A percentile compares a stretch with the other conserved stretches of the same genome.
Conservation (phyloP, 2,329 filamentous ascomycete species). For the Beauveria bassiana region DNA sequence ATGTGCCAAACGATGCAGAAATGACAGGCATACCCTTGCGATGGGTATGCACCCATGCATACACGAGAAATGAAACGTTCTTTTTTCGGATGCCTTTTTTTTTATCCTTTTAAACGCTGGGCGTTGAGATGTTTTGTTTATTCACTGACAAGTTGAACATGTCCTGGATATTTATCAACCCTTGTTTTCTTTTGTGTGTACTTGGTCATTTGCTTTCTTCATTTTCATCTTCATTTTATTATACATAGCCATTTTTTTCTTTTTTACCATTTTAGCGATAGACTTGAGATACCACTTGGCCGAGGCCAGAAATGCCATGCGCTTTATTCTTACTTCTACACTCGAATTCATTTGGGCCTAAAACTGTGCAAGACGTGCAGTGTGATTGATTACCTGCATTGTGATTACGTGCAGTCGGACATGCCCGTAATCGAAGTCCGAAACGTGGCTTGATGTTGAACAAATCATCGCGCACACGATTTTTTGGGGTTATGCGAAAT, state of each 20-base stretch:
- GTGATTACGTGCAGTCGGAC: neutral
- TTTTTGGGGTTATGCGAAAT: neutral
- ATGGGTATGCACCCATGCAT: neutral
- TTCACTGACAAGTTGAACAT: neutral
- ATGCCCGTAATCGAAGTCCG: neutral
- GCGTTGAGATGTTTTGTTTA: neutral
- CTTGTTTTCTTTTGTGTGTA: neutral
- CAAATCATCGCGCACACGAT: neutral
- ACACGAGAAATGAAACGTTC: slow-evolving; percentile 4
- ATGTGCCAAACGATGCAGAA: neutral
- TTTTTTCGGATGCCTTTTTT: neutral
- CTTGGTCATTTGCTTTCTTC: neutral
- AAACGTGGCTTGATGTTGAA: neutral
- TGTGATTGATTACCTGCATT: neutral
- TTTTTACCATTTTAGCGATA: slow-evolving; percentile 5
- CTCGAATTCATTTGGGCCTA: neutral
- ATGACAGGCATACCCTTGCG: neutral
- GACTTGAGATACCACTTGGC: slow-evolving; percentile 10
- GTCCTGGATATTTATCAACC: neutral
- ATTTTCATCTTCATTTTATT: neutral
- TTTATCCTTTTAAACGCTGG: neutral
- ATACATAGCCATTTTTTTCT: neutral
- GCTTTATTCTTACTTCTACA: neutral
- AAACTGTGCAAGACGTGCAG: neutral
- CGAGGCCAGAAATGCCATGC: slow-evolving; percentile 1